Percentiles rank a stretch among this genome's conserved stretches.
phyloP scores from a whole-genome alignment of 441 rosid species.

The Dalechampia spathulata region DNA sequence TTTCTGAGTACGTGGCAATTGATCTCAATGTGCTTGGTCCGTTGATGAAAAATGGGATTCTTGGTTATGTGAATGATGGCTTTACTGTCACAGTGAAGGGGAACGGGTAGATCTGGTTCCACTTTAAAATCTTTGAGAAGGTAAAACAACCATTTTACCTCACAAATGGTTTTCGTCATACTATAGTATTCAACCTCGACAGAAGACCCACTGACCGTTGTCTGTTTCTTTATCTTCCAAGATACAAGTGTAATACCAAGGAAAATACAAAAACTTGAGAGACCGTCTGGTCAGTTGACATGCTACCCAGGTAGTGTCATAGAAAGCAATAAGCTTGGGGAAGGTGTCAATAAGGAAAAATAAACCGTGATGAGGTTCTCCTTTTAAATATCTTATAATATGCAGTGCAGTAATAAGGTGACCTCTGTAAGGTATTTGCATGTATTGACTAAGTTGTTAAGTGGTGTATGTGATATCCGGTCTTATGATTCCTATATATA shows the following conservation, averaged over 20 bases:
- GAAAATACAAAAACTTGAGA: too few relatives aligned
- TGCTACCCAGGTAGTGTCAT: neutral
- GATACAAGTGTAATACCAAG: too few relatives aligned
- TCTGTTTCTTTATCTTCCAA: neutral
- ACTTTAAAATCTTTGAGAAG: neutral
- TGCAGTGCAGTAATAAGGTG: neutral
- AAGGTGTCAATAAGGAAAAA: neutral
- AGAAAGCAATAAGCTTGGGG: neutral
- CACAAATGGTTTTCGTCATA: neutral
- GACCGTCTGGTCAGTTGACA: neutral
- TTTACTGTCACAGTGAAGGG: neutral
- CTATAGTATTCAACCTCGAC: neutral
- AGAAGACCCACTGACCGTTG: neutral
- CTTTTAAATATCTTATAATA: too few relatives aligned
- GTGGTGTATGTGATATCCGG: neutral
- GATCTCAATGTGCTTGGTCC: too few relatives aligned
- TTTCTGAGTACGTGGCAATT: too few relatives aligned
- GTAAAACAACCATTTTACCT: neutral
- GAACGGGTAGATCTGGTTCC: neutral
- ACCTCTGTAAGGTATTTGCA: neutral
- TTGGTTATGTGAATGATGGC: neutral
- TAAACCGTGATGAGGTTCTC: neutral
- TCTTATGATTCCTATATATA: neutral
- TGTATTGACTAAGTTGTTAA: neutral
- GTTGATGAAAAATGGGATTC: too few relatives aligned